Percentiles rank a stretch among this genome's conserved stretches.
These are phyloP conservation scores for Elongisporangium anandrum DNA, from an alignment of 352 stramenopile genomes.

Conservation along the genomic window DNA sequence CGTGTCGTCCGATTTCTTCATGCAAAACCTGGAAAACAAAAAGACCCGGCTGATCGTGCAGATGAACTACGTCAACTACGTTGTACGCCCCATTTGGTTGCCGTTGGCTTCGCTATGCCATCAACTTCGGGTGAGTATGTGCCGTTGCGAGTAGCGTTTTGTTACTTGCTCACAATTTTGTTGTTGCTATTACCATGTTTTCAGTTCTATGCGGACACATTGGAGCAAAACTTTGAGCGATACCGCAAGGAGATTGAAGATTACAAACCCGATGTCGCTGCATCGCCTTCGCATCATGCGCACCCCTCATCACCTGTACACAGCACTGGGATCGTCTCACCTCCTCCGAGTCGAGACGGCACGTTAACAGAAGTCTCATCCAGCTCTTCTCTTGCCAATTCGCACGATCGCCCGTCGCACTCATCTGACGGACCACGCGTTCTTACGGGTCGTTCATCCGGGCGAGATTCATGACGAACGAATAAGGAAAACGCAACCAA, in stretches of 20 bases:
- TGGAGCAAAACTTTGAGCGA: slow-evolving; percentile 64
- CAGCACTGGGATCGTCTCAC: background rate
- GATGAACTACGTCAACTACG: slow-evolving; percentile 75
- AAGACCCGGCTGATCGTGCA: slow-evolving; percentile 57
- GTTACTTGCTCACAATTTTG: background rate
- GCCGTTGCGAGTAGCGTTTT: slow-evolving; percentile 1
- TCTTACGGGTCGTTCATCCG: background rate
- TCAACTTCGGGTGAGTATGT: slow-evolving; percentile 39
- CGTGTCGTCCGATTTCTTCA: slow-evolving; percentile 61
- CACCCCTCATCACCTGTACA: background rate
- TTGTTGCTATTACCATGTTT: background rate
- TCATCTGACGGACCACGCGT: background rate
- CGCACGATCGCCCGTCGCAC: background rate
- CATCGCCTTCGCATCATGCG: background rate
- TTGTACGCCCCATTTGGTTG: slow-evolving; percentile 69
- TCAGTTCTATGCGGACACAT: slow-evolving; percentile 60
- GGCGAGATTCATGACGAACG: background rate
- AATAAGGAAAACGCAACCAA: background rate
- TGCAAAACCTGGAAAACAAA: slow-evolving; percentile 53
- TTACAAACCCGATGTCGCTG: slow-evolving; percentile 5
- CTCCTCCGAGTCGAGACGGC: background rate
- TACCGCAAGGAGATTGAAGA: slow-evolving; percentile 42
- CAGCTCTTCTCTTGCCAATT: background rate
- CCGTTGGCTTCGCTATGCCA: slow-evolving; percentile 54
- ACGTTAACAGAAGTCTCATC: background rate